These are phyloP conservation scores for Dactylonectria macrodidyma DNA, from an alignment of 2,329 filamentous ascomycete species.

Conservation along the genomic window DNA sequence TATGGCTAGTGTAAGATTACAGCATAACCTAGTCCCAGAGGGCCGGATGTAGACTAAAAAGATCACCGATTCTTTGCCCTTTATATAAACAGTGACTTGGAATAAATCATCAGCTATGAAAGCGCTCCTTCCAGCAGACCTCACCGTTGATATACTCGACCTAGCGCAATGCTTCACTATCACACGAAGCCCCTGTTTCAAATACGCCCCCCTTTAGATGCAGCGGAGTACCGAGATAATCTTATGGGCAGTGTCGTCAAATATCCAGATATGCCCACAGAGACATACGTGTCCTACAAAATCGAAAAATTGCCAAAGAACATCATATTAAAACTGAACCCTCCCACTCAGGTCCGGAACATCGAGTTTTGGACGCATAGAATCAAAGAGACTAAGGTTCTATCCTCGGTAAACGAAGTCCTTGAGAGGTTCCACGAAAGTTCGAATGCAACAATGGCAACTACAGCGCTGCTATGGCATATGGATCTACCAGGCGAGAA, in stretches of 20 bases:
- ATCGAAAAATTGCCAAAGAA: conserved; percentile 6
- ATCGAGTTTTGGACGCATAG: not conserved
- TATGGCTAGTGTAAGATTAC: too few relatives aligned
- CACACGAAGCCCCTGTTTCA: not conserved
- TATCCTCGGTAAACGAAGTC: not conserved
- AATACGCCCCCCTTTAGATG: too few relatives aligned
- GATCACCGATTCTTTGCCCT: too few relatives aligned
- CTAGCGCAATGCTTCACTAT: conserved; percentile 3
- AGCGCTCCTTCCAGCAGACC: not conserved
- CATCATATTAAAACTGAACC: conserved; percentile 5
- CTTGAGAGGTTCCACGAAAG: not conserved
- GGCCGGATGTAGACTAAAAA: too few relatives aligned
- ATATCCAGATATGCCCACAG: conserved; percentile 4
- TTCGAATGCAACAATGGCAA: conserved; percentile 6
- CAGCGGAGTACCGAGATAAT: too few relatives aligned
- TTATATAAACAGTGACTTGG: not conserved
- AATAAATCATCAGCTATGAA: not conserved
- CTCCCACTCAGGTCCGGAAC: not conserved
- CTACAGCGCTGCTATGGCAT: not conserved
- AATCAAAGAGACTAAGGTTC: not conserved
- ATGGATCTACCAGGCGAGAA: conserved; percentile 2
- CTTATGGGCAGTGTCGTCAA: not conserved
- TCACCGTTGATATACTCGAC: conserved; percentile 3
- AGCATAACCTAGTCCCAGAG: too few relatives aligned
- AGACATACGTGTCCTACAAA: not conserved